Evolutionary conservation across 805 yeast genomes (phyloP), one percentile per base, ranked within the genome.

Genomic region (Monosporozyma servazzii): DNA sequence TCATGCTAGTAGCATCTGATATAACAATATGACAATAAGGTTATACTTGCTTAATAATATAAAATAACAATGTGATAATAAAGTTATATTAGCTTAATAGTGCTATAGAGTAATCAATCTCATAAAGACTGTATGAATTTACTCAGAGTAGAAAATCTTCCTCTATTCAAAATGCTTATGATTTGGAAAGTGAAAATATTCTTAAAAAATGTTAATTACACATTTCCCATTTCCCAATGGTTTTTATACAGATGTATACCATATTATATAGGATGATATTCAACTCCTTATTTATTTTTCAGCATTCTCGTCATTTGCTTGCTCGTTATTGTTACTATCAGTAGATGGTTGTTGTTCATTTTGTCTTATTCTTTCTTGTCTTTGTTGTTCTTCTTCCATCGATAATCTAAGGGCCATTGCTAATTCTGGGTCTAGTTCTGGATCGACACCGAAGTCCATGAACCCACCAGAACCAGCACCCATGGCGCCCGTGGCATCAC

Each of bases 341-440:
- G 23, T 54, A 53, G 47, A 53, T 44, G 48, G 56, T 47, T 55
- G 50, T 46, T 53, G 54, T 50, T 60, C 62, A 44, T 61, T 56
- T 48, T 65, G 68, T 31, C 79, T 75, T 58, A 81, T 82, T 64
- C 90, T 78, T 57, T 87, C 96, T 65, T 88, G 96, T 72, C 98
- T 81, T 48, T 87, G 84, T 61, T 84, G 86, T 66, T 91, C 98
- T 65, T 93, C 99, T 65, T 93, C 98, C 62, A 93, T 75, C 0
- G 98, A 91, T 68, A 93, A 75, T 65, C 98, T 82, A 62, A 93
- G 78, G 0, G 98, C 99, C 75, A 93, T 76, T 0, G 98, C 99
- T 65, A 93, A 79, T 70, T 93, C 99, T 31, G 98, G 98, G 62
- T 93, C 99, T 81, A 88, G 85, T 58, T 82, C 82, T 31, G 96